phyloP scores from a whole-genome alignment of 306 rosid species.

The Malus orientalis region DNA sequence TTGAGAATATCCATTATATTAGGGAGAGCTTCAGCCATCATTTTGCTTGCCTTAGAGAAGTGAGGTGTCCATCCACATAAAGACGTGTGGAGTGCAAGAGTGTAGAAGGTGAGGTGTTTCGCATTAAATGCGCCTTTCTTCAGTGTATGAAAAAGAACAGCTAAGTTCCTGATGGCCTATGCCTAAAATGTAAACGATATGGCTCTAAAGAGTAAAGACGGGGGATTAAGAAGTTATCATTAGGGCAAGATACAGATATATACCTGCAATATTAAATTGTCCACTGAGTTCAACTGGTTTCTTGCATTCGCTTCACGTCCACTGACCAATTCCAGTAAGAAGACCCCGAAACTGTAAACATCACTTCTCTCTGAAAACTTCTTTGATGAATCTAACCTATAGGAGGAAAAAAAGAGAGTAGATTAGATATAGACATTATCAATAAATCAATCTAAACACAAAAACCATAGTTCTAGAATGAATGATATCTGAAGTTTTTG shows the following conservation, averaged over 20 bases:
- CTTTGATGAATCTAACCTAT: conserved; percentile 45
- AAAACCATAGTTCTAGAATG: background rate
- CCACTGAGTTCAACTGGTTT: conserved; percentile 22
- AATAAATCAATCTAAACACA: background rate
- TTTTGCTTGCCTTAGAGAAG: no score
- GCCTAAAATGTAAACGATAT: background rate
- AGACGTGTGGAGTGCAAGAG: no score
- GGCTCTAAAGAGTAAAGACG: background rate
- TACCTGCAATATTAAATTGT: conserved; percentile 49
- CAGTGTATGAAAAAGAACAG: background rate
- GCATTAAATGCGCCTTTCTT: no score
- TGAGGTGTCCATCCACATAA: no score
- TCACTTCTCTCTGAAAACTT: conserved; percentile 46
- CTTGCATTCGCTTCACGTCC: conserved; percentile 45
- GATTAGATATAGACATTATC: background rate
- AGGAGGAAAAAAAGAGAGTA: background rate
- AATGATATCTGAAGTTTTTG: background rate
- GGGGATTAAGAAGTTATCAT: background rate
- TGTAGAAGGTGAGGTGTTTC: no score
- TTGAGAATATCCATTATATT: no score
- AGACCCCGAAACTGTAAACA: conserved; percentile 66
- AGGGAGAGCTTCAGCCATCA: no score
- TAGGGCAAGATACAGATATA: background rate
- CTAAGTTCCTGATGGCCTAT: background rate
- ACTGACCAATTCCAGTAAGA: conserved; percentile 61